Percentiles rank a stretch among this genome's conserved stretches.
phyloP scores from a whole-genome alignment of 768 basidiomycete species.

The Holtermannia corniformis region DNA sequence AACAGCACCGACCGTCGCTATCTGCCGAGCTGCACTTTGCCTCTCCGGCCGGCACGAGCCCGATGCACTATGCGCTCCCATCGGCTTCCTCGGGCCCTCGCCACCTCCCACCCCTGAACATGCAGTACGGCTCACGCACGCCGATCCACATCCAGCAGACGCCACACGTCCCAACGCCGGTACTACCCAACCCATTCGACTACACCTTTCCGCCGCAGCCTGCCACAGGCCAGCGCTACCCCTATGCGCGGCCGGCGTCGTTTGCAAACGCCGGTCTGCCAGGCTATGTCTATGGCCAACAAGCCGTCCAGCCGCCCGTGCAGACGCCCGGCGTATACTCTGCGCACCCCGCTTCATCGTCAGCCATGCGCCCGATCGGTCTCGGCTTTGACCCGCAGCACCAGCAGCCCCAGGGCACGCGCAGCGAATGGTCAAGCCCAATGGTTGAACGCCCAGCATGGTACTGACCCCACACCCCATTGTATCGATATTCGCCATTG shows the following conservation, averaged over 20 bases:
- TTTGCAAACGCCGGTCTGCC: constrained; percentile 38
- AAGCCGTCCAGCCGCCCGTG: too few relatives aligned
- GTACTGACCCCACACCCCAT: too few relatives aligned
- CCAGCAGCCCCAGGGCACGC: not conserved
- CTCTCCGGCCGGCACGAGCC: not conserved
- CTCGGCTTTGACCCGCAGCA: not conserved
- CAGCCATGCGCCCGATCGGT: not conserved
- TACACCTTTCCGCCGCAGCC: not conserved
- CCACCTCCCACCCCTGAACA: not conserved
- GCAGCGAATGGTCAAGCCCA: not conserved
- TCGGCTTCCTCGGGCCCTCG: not conserved
- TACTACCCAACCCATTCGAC: not conserved
- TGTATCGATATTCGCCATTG: too few relatives aligned
- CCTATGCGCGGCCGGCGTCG: constrained; percentile 23
- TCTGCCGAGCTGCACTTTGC: not conserved
- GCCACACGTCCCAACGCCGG: not conserved
- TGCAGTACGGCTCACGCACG: not conserved
- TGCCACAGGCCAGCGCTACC: too few relatives aligned
- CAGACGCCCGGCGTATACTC: not conserved
- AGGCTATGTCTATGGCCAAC: constrained; percentile 22
- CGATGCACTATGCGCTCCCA: not conserved
- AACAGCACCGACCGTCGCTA: not conserved
- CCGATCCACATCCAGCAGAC: too few relatives aligned
- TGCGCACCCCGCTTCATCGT: not conserved
- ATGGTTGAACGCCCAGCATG: not conserved